These are phyloP conservation scores for Karstenula rhodostoma DNA, from an alignment of 2,329 filamentous ascomycete species.

Conservation along the genomic window DNA sequence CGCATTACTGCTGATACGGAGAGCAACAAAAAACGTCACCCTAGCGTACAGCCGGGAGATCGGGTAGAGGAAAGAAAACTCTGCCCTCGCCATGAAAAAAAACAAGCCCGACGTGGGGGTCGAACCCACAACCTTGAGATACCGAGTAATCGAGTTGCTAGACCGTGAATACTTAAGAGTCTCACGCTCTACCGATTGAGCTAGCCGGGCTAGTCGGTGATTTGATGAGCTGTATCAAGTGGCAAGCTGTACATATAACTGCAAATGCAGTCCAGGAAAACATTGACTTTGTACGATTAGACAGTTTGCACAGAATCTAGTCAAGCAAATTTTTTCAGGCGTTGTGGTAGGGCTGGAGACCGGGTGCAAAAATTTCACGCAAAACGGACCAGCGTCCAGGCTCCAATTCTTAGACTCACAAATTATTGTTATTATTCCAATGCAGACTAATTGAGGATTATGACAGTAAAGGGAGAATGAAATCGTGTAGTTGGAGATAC, in stretches of 20 bases:
- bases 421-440: not conserved
- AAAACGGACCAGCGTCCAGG: not conserved
- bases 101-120: conserved; percentile 13
- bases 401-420: not conserved
- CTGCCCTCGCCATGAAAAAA: not conserved
- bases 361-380: not conserved
- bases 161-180: conserved; percentile 29
- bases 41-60: not conserved
- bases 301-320: not conserved
- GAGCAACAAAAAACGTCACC: not conserved
- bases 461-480: not conserved
- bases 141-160: conserved; percentile 11
- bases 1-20: not conserved
- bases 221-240: not conserved
- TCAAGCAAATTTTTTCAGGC: not conserved
- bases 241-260: not conserved
- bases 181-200: conserved; percentile 42
- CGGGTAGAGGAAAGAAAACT: not conserved
- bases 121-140: conserved; percentile 16
- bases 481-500: not conserved
- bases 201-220: conserved; percentile 32
- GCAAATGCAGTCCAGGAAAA: not conserved
- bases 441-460: not conserved
- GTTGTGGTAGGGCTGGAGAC: not conserved
- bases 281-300: not conserved